These are phyloP conservation scores for Umbelopsis sp. DNA, from an alignment of 371 early-diverging fungal genomes.

Conservation along the genomic window DNA sequence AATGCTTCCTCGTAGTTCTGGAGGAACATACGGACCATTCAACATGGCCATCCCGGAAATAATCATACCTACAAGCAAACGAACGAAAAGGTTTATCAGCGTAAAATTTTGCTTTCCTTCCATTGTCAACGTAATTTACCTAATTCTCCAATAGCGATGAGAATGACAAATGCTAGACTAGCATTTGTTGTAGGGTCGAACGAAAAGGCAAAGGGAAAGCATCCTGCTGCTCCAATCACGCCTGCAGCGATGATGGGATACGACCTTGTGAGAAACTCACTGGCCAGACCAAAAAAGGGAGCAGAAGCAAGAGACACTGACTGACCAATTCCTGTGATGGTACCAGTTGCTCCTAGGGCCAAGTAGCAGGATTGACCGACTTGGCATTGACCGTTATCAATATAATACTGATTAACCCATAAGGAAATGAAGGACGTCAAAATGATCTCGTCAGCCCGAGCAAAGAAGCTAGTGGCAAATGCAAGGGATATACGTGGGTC, in stretches of 20 bases:
- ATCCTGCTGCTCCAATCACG: constrained; percentile 60
- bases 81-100: too few relatives aligned
- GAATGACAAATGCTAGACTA: constrained; percentile 53
- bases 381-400: constrained; percentile 57
- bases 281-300: constrained; percentile 61
- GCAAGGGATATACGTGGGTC: constrained; percentile 66
- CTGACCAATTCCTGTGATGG: constrained; percentile 72
- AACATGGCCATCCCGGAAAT: constrained; percentile 71
- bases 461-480: constrained; percentile 64
- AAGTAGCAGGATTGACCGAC: constrained; percentile 39
- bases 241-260: constrained; percentile 58
- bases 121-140: constrained; percentile 31
- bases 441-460: constrained; percentile 79
- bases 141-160: constrained; percentile 76
- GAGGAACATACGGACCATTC: constrained; percentile 54
- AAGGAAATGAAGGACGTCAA: constrained; percentile 75
- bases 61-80: constrained; percentile 56
- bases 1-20: constrained; percentile 63
- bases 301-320: constrained; percentile 71
- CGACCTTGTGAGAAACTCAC: constrained; percentile 51
- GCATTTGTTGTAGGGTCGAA: constrained; percentile 56
- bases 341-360: constrained; percentile 57
- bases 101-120: not conserved
- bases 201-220: constrained; percentile 61
- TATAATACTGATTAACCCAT: constrained; percentile 71